Evolutionary conservation across 2,329 filamentous ascomycete genomes (phyloP).

Genomic region (Blastomyces parvus): DNA sequence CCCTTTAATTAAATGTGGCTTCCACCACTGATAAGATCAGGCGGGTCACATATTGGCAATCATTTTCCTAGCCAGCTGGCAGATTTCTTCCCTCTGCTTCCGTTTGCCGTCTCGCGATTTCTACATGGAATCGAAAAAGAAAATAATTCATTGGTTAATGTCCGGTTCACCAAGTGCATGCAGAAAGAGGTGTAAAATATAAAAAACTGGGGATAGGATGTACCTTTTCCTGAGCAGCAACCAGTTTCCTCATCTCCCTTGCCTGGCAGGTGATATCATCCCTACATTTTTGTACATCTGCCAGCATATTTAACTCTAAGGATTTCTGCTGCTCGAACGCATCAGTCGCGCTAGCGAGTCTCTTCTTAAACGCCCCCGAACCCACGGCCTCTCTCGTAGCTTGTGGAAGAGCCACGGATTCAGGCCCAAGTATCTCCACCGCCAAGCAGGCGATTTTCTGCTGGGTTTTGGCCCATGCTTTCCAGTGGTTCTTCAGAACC

Average conservation of each 20-base stretch:
- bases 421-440: constrained; percentile 15
- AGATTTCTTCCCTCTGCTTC: constrained; percentile 16
- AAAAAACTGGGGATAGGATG: background rate
- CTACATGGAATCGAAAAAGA: constrained; percentile 8
- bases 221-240: constrained; percentile 15
- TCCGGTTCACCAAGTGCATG: background rate
- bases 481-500: constrained; percentile 14
- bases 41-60: constrained; percentile 8
- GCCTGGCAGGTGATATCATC: constrained; percentile 9
- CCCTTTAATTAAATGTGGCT: background rate
- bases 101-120: constrained; percentile 15
- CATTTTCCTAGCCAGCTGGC: constrained; percentile 17
- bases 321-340: constrained; percentile 3
- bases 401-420: constrained; percentile 2
- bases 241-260: constrained; percentile 12
- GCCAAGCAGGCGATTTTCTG: constrained; percentile 17
- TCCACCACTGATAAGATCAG: background rate
- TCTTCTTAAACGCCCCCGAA: constrained; percentile 10
- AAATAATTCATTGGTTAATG: background rate
- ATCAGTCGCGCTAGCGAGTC: constrained; percentile 7
- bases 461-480: constrained; percentile 19
- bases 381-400: background rate
- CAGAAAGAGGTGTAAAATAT: background rate
- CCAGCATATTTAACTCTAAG: background rate
- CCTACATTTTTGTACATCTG: constrained; percentile 7